Evolutionary conservation across 2,329 filamentous ascomycete species (phyloP).

Genomic region (Verticillium tricorpus): DNA sequence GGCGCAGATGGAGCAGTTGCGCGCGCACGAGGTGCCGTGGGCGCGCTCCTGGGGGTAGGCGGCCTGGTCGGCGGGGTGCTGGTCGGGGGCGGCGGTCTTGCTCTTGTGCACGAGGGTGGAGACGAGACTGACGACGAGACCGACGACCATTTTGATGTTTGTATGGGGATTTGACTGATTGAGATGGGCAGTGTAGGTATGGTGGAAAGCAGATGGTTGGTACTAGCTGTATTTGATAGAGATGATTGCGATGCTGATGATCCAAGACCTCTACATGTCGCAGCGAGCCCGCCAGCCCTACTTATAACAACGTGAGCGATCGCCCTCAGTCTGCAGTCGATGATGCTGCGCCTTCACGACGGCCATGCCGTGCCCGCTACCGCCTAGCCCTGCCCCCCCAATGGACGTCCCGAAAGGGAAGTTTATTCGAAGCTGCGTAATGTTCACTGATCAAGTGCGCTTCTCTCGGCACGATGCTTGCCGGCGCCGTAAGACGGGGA

Average conservation of each 20-base stretch:
- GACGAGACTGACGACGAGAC: conserved; percentile 14
- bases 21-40: neutral
- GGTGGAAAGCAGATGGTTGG: neutral
- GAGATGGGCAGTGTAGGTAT: neutral
- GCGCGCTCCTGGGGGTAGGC: neutral
- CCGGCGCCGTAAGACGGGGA: neutral
- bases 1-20: neutral
- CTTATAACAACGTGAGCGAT: neutral
- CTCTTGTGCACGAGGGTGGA: conserved; percentile 10
- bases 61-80: neutral
- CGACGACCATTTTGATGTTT: conserved; percentile 2
- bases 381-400: neutral
- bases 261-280: neutral
- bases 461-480: neutral
- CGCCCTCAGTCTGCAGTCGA: neutral
- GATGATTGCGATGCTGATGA: neutral
- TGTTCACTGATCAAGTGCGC: neutral
- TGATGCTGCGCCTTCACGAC: neutral
- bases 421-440: neutral
- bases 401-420: neutral
- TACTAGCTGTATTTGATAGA: neutral
- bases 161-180: neutral
- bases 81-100: conserved; percentile 8
- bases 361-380: neutral
- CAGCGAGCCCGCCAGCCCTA: neutral